A percentile compares a stretch with the other conserved stretches of the same genome.
Evolutionary conservation across 176 grass and related monocot species (phyloP).

Genomic region (Aegilops umbellulata): DNA sequence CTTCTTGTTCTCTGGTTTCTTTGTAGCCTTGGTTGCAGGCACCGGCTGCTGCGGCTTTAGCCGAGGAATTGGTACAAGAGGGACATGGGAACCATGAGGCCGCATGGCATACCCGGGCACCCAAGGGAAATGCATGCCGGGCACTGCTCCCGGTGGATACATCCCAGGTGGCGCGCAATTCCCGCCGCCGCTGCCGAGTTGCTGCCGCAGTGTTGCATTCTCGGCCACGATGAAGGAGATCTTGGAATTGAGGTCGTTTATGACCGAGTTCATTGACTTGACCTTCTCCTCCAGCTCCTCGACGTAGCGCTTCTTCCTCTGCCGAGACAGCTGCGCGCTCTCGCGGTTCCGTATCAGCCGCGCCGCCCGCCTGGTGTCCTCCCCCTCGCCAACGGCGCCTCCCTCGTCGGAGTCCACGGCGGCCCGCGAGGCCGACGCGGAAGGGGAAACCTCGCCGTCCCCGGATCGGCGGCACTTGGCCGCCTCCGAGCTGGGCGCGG

Average conservation of each 20-base stretch:
- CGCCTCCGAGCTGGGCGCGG: slow-evolving; percentile 10
- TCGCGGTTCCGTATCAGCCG: slow-evolving; percentile 88
- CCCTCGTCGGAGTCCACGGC: slow-evolving; percentile 37
- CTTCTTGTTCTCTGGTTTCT: slow-evolving; percentile 70
- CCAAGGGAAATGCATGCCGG: slow-evolving; percentile 83
- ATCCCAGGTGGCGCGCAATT: slow-evolving; percentile 46
- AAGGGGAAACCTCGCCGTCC: slow-evolving; percentile 38
- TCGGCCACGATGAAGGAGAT: slow-evolving; percentile 80
- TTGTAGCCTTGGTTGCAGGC: slow-evolving; percentile 43
- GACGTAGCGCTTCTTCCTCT: slow-evolving; percentile 89
- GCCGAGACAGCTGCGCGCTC: slow-evolving; percentile 92
- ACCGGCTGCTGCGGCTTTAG: slow-evolving; percentile 64
- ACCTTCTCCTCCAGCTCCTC: slow-evolving; percentile 97
- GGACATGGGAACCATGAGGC: slow-evolving; percentile 65
- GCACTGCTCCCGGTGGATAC: slow-evolving; percentile 44
- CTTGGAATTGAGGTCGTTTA: slow-evolving; percentile 82
- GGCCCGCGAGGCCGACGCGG: slow-evolving; percentile 30
- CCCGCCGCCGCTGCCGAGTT: slow-evolving; percentile 40
- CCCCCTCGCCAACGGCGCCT: slow-evolving; percentile 26
- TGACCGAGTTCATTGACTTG: slow-evolving; percentile 79
- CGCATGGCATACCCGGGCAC: slow-evolving; percentile 77
- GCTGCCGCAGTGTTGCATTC: slow-evolving; percentile 70
- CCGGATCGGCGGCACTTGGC: slow-evolving; percentile 59
- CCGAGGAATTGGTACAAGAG: slow-evolving; percentile 86
- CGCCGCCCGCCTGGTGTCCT: slow-evolving; percentile 57